Conservation (phyloP, 805 yeast genomes). For the Starmerella riodocensis region DNA sequence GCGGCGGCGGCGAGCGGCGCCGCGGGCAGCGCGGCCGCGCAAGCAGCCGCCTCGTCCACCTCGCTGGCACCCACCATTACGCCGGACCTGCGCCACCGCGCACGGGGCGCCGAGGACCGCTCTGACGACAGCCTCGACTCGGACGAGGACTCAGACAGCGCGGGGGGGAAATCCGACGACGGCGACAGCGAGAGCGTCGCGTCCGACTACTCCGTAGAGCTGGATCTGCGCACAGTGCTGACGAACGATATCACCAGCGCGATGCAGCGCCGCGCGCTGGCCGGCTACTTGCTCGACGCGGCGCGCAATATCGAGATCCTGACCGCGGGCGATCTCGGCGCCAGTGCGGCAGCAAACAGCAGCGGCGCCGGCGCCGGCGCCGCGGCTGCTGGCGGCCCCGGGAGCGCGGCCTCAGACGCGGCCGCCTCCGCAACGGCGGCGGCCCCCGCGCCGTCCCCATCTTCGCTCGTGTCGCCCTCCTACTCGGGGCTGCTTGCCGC, state of each 20-base stretch:
- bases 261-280: slow-evolving; percentile 56
- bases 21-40: too few species aligned
- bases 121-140: neutral
- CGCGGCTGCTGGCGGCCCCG: neutral
- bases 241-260: slow-evolving; percentile 60
- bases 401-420: neutral
- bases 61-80: too few species aligned
- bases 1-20: neutral
- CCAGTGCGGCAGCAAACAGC: too few species aligned
- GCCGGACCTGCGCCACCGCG: too few species aligned
- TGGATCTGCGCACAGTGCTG: slow-evolving; percentile 31
- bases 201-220: slow-evolving; percentile 14
- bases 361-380: slow-evolving; percentile 21
- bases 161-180: neutral
- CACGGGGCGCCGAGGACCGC: neutral
- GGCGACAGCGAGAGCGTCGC: slow-evolving; percentile 1
- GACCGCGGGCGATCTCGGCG: neutral
- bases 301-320: slow-evolving; percentile 45
- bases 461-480: slow-evolving; percentile 22
- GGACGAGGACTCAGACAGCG: neutral
- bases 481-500: slow-evolving; percentile 48
- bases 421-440: slow-evolving; percentile 26
- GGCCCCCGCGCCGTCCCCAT: neutral
- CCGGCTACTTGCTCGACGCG: slow-evolving; percentile 63
- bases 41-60: too few species aligned